These are phyloP conservation scores for Quercus engelmannii DNA, from an alignment of 306 rosid species.

Conservation along the genomic window DNA sequence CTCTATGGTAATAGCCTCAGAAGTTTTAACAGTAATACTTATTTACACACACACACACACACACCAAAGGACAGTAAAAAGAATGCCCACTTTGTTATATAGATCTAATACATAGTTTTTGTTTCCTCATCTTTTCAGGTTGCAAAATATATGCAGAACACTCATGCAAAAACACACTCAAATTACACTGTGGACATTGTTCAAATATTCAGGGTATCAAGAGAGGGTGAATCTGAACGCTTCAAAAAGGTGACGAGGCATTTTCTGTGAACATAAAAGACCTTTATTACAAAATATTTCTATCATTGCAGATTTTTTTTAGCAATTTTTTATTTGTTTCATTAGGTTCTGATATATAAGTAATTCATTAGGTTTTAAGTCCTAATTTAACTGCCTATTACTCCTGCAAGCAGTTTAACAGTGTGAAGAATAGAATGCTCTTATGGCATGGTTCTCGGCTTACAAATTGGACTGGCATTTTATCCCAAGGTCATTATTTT, in stretches of 20 bases:
- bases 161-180: slow-evolving; percentile 92
- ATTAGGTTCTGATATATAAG: not conserved
- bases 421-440: slow-evolving; percentile 74
- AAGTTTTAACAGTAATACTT: slow-evolving; percentile 9
- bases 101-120: slow-evolving; percentile 7
- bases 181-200: slow-evolving; percentile 63
- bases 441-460: slow-evolving; percentile 99
- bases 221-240: slow-evolving; percentile 68
- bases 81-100: slow-evolving; percentile 2
- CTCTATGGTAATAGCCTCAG: slow-evolving; percentile 56
- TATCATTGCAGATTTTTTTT: not conserved
- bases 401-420: slow-evolving; percentile 54
- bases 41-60: not conserved
- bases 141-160: slow-evolving; percentile 69
- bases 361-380: slow-evolving; percentile 9
- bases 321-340: not conserved
- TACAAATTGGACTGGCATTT: slow-evolving; percentile 94
- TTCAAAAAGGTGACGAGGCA: slow-evolving; percentile 61
- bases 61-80: not conserved
- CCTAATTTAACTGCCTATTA: not conserved
- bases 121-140: slow-evolving; percentile 41
- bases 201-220: slow-evolving; percentile 65
- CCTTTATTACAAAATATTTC: slow-evolving; percentile 5
- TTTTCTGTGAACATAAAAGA: not conserved
- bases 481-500: slow-evolving; percentile 76